phyloP scores from a whole-genome alignment of 2,329 filamentous ascomycete species.

The Hypomyces perniciosus region DNA sequence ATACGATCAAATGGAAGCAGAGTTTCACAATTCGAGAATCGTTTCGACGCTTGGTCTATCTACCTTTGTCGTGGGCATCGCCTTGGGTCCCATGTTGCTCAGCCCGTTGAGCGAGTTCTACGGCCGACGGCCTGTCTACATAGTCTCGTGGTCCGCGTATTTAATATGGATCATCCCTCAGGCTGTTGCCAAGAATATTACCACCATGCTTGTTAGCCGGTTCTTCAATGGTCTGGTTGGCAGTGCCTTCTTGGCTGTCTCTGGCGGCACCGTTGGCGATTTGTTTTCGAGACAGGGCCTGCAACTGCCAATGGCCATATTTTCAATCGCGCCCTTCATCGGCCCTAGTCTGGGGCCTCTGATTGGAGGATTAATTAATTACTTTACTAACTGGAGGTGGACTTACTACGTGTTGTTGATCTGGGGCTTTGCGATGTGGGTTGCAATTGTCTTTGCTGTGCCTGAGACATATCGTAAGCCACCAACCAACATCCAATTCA shows the following conservation, averaged over 20 bases:
- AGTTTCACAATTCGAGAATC: conserved; percentile 65
- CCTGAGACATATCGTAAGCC: conserved; percentile 73
- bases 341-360: conserved; percentile 55
- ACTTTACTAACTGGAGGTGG: conserved; percentile 69
- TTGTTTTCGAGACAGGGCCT: conserved; percentile 64
- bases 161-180: conserved; percentile 76
- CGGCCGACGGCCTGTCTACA: conserved; percentile 74
- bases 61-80: conserved; percentile 71
- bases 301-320: conserved; percentile 78
- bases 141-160: conserved; percentile 67
- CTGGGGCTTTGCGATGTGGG: conserved; percentile 63
- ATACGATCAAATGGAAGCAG: conserved; percentile 67
- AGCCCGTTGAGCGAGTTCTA: conserved; percentile 70
- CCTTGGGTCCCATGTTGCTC: conserved; percentile 57
- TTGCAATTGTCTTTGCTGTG: conserved; percentile 63
- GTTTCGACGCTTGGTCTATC: conserved; percentile 77
- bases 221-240: conserved; percentile 73
- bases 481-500: not conserved
- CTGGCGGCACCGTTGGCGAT: conserved; percentile 81
- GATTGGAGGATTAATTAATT: conserved; percentile 77
- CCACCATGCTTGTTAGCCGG: conserved; percentile 69
- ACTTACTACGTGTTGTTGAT: conserved; percentile 81
- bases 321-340: conserved; percentile 59
- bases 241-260: conserved; percentile 64
- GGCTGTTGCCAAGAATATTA: conserved; percentile 74